A percentile compares a stretch with the other conserved stretches of the same genome.
phyloP scores from a whole-genome alignment of 805 yeast genomes.

The Limtongozyma cylindracea region DNA sequence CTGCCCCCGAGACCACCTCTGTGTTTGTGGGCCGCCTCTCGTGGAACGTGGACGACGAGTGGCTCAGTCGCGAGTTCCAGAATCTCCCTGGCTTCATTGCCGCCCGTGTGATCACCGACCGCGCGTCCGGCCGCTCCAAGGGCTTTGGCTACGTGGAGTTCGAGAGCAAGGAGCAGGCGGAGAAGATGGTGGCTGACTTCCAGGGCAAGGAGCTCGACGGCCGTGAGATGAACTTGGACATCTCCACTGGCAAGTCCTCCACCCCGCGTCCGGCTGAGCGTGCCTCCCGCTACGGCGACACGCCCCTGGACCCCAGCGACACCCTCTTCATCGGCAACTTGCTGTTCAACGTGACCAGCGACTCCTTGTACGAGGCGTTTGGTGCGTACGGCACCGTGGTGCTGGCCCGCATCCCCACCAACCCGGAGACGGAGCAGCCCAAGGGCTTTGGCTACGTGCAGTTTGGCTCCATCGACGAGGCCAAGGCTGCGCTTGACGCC shows the following conservation, averaged over 20 bases:
- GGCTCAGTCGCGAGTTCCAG: slow-evolving; percentile 77
- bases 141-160: slow-evolving; percentile 98
- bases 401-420: slow-evolving; percentile 89
- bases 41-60: slow-evolving; percentile 90
- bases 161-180: slow-evolving; percentile 50
- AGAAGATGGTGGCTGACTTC: slow-evolving; percentile 60
- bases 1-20: slow-evolving; percentile 43
- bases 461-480: slow-evolving; percentile 67
- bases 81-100: slow-evolving; percentile 53
- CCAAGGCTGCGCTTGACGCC: slow-evolving; percentile 67
- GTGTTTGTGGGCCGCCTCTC: slow-evolving; percentile 92
- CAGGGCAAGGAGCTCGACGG: slow-evolving; percentile 95
- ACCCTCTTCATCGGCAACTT: slow-evolving; percentile 91
- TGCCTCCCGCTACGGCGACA: slow-evolving; percentile 78
- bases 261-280: slow-evolving; percentile 22
- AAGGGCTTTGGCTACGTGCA: slow-evolving; percentile 98
- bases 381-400: slow-evolving; percentile 60
- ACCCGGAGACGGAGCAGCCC: slow-evolving; percentile 96
- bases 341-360: slow-evolving; percentile 75
- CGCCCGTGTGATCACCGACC: slow-evolving; percentile 89
- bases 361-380: slow-evolving; percentile 46
- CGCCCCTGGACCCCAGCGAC: slow-evolving; percentile 80
- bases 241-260: slow-evolving; percentile 68
- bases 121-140: slow-evolving; percentile 63
- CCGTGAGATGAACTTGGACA: slow-evolving; percentile 81